Conservation (phyloP, 2,329 filamentous ascomycete genomes). For the Exophiala mesophila region DNA sequence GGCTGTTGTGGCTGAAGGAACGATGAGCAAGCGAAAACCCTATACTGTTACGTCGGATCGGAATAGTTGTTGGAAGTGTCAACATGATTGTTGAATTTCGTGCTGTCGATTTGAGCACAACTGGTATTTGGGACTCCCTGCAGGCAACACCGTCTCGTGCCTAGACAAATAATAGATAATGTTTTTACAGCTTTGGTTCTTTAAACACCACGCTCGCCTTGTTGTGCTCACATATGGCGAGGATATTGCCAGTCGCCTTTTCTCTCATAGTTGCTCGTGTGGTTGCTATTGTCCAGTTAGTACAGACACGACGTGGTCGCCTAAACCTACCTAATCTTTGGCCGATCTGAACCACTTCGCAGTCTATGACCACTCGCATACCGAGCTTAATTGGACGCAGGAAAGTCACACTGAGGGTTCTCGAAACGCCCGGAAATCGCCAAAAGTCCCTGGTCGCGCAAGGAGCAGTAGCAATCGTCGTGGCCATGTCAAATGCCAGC, state of each 20-base stretch:
- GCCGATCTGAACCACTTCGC: background rate
- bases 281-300: background rate
- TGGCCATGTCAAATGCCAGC: slow-evolving; percentile 5
- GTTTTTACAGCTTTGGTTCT: background rate
- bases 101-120: too few relatives aligned
- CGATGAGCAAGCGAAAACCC: too few relatives aligned
- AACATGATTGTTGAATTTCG: too few relatives aligned
- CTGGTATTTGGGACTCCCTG: too few relatives aligned
- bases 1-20: background rate
- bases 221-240: background rate
- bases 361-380: background rate
- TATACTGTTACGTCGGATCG: too few relatives aligned
- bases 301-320: too few relatives aligned
- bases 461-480: background rate
- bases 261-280: background rate
- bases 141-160: too few relatives aligned
- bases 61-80: too few relatives aligned
- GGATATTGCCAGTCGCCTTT: background rate
- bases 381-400: background rate
- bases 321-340: background rate
- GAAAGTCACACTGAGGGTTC: background rate
- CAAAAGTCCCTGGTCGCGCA: background rate
- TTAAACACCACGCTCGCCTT: background rate
- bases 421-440: background rate
- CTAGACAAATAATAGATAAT: too few relatives aligned